Conservation (phyloP, 192 early-diverging fungal species). For the Coemansia sp. region DNA sequence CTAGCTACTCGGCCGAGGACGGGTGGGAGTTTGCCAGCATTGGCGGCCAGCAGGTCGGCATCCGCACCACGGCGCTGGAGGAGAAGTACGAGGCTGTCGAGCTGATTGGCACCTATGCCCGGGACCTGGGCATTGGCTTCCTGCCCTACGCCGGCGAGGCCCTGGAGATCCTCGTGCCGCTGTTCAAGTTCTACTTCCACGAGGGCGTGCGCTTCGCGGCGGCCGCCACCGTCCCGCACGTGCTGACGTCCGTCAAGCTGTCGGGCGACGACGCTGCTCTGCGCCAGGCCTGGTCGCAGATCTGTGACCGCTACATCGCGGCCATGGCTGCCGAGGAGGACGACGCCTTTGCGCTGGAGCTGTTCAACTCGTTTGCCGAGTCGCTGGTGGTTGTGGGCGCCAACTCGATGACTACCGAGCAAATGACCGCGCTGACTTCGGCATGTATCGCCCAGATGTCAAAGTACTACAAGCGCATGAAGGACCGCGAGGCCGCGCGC, state of each 20-base stretch:
- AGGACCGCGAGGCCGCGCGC: conserved; percentile 68
- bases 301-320: conserved; percentile 72
- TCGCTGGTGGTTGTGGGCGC: conserved; percentile 45
- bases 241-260: conserved; percentile 62
- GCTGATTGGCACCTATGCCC: conserved; percentile 93
- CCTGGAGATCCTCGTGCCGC: conserved; percentile 79
- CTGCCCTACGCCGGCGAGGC: conserved; percentile 74
- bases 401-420: conserved; percentile 48
- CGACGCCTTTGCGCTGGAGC: conserved; percentile 66
- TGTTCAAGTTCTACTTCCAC: conserved; percentile 97
- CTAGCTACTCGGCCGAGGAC: conserved; percentile 89
- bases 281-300: conserved; percentile 60
- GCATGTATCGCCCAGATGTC: conserved; percentile 64
- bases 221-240: conserved; percentile 68
- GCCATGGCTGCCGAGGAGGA: conserved; percentile 78
- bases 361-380: conserved; percentile 74
- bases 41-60: conserved; percentile 91
- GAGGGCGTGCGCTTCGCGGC: conserved; percentile 92
- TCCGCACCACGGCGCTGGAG: conserved; percentile 91
- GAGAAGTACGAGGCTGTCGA: conserved; percentile 98
- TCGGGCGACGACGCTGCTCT: conserved; percentile 26
- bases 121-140: conserved; percentile 87
- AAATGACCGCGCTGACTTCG: conserved; percentile 66
- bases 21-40: conserved; percentile 96
- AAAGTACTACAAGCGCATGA: conserved; percentile 70